Conservation (phyloP, 1,284 basidiomycete species). For the Xanthoconium separans region DNA sequence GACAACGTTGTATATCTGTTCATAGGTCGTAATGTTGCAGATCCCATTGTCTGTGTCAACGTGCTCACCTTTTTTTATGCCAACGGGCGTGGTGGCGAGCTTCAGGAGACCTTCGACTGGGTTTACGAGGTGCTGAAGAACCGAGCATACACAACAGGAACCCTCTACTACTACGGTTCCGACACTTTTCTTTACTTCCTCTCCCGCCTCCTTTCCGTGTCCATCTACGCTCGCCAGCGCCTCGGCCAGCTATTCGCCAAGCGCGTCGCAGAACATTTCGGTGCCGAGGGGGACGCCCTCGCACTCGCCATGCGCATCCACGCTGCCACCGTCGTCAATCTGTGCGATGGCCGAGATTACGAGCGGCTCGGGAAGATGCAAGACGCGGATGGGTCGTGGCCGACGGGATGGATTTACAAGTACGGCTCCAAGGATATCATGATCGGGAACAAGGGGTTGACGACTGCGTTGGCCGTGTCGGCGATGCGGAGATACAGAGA, state of each 20-base stretch:
- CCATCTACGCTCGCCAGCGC: conserved; percentile 15
- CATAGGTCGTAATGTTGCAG: background rate
- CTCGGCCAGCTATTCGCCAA: conserved; percentile 16
- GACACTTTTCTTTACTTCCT: conserved; percentile 24
- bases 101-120: conserved; percentile 24
- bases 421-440: background rate
- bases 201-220: conserved; percentile 20
- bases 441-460: conserved; percentile 22
- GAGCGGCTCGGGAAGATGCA: conserved; percentile 20
- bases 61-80: conserved; percentile 24
- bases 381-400: conserved; percentile 23
- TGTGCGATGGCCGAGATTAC: conserved; percentile 18
- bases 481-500: conserved; percentile 18
- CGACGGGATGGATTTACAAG: conserved; percentile 21
- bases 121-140: conserved; percentile 23
- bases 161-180: conserved; percentile 18
- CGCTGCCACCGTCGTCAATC: conserved; percentile 12
- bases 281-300: conserved; percentile 22
- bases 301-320: conserved; percentile 23
- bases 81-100: conserved; percentile 21
- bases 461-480: conserved; percentile 22
- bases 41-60: conserved; percentile 22
- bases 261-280: conserved; percentile 19
- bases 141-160: conserved; percentile 21
- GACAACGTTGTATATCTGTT: background rate